Percentiles rank a stretch among this genome's conserved stretches.
phyloP scores from a whole-genome alignment of 2,329 filamentous ascomycete genomes.

The Ophiobolus disseminans region DNA sequence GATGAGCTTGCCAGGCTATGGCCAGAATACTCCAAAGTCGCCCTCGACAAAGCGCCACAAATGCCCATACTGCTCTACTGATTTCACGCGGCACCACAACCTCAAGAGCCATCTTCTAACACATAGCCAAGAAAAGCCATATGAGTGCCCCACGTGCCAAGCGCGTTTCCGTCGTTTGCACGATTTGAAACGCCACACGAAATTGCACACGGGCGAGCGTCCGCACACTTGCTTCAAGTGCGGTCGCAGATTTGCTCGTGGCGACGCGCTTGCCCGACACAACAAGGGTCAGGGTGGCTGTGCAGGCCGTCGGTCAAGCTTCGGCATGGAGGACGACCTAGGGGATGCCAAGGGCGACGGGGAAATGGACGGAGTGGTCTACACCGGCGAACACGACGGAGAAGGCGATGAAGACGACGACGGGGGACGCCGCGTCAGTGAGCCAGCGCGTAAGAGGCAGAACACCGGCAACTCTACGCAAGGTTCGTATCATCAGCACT shows the following conservation, averaged over 20 bases:
- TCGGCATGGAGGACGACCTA: constrained; percentile 77
- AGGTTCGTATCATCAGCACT: constrained; percentile 69
- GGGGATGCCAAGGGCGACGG: constrained; percentile 59
- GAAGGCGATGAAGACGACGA: constrained; percentile 62
- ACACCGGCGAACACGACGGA: constrained; percentile 63
- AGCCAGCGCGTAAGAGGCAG: constrained; percentile 77
- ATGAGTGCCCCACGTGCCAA: constrained; percentile 90
- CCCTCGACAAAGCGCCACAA: constrained; percentile 89
- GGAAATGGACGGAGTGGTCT: constrained; percentile 69
- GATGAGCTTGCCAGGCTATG: constrained; percentile 66
- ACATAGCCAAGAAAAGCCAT: constrained; percentile 98
- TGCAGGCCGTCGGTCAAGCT: constrained; percentile 87
- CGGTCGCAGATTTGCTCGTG: constrained; percentile 90
- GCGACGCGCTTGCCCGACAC: constrained; percentile 91
- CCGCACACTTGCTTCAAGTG: constrained; percentile 95
- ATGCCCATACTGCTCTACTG: constrained; percentile 94
- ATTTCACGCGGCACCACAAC: constrained; percentile 97
- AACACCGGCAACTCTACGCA: constrained; percentile 62
- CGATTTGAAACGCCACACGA: constrained; percentile 93
- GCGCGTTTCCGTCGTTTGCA: constrained; percentile 92
- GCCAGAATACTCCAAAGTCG: constrained; percentile 68
- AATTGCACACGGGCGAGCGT: constrained; percentile 94
- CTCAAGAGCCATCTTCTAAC: constrained; percentile 96
- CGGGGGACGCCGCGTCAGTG: constrained; percentile 64
- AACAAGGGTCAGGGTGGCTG: constrained; percentile 96